Evolutionary conservation across 768 basidiomycete genomes (phyloP), one percentile per base, ranked within the genome.

Genomic region (Hypholoma fasciculare): DNA sequence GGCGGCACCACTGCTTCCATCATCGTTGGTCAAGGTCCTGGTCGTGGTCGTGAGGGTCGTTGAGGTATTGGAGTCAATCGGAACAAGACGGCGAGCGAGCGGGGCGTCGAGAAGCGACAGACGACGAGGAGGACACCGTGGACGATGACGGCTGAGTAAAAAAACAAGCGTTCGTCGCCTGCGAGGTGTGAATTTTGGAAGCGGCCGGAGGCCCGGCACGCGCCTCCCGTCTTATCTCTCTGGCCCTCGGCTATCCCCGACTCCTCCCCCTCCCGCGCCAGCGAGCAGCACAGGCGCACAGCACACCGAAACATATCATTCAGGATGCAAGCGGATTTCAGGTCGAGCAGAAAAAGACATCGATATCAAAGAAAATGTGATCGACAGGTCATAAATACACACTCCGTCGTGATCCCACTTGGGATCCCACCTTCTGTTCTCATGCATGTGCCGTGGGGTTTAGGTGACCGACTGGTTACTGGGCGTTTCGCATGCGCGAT

Each of bases 1-100:
- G 85, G 80, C 0, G 88, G 82, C 3, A 82, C 80, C n/a, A 81
- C 78, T 14, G 75, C 61, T 48, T 80, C 81, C 81, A 82, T 81
- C 54, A 47, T 54, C 54, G 8, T 17, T 34, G 19, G 12, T 16
- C 17, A 17, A 2, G 7, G 26, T 50, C 47, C 9, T 20, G 47
- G 17, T 19, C 19, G 27, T 27, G 8, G 11, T 11, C 26, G 9
- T 49, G n/a, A 26, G 34, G 16, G 17, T 19, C 44, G 17, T 16
- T 23, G 23, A 23, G 23, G 23, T 23, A 23, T 1, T 34, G 9
- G 30, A 34, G 30, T 34, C 30, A 9, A 34, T 34, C 30, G 30
- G 9, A 34, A 34, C 30, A 34, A 34, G 30, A 7, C 6, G 30
- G 6, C 1, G 30, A 5, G 9, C 2, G 30, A 9, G 9, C 7